Percentiles rank a stretch among this genome's conserved stretches.
Evolutionary conservation across 306 rosid genomes (phyloP).

Genomic region (Quercus agrifolia): DNA sequence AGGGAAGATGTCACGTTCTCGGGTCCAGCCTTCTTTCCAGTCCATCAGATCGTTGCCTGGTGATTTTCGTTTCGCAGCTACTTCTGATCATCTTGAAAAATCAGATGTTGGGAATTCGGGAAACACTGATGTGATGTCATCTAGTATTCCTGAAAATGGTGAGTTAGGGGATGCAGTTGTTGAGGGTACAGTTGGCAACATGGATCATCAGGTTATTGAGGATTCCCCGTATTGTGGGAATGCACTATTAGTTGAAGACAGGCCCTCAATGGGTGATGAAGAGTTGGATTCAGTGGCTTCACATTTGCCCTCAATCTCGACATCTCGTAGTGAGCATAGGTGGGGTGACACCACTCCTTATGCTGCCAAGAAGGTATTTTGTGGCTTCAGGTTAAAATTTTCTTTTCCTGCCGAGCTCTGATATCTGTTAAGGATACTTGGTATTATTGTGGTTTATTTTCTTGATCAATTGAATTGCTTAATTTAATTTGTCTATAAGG

Average conservation of each 20-base stretch:
- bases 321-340: constrained; percentile 58
- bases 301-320: constrained; percentile 50
- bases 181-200: constrained; percentile 27
- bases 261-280: constrained; percentile 49
- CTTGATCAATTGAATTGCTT: constrained; percentile 1
- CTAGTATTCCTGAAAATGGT: constrained; percentile 56
- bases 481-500: constrained; percentile 2
- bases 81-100: constrained; percentile 37
- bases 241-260: constrained; percentile 36
- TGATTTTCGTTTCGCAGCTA: constrained; percentile 45
- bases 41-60: constrained; percentile 69
- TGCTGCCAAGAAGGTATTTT: constrained; percentile 77
- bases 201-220: constrained; percentile 56
- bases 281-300: constrained; percentile 50
- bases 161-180: constrained; percentile 34
- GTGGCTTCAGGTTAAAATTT: constrained; percentile 19
- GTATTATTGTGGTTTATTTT: background rate
- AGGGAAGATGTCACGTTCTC: constrained; percentile 56
- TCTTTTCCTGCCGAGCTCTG: constrained; percentile 10
- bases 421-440: constrained; percentile 6
- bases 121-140: constrained; percentile 28
- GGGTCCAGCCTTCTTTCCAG: constrained; percentile 47
- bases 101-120: constrained; percentile 30
- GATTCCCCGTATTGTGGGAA: constrained; percentile 77
- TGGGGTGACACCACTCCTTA: constrained; percentile 85